phyloP scores from a whole-genome alignment of 495 filamentous ascomycete genomes.

The Podospora australis region DNA sequence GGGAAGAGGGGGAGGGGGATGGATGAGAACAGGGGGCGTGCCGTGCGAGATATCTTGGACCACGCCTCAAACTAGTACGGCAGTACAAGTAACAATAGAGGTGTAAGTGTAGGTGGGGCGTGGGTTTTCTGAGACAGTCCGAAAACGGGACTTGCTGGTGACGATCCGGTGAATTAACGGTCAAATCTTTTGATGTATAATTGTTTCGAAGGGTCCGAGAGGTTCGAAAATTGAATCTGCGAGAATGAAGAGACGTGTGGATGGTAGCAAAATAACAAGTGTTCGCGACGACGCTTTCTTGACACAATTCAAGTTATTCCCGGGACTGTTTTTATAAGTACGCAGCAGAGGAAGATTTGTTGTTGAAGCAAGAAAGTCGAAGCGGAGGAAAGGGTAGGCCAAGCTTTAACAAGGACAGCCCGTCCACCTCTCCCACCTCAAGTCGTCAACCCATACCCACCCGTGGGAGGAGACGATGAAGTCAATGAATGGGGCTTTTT shows the following conservation, averaged over 20 bases:
- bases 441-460: background rate
- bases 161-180: slow-evolving; percentile 30
- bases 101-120: slow-evolving; percentile 4
- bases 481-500: slow-evolving; percentile 21
- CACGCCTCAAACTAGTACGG: slow-evolving; percentile 1
- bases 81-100: no score
- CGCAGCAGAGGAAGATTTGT: background rate
- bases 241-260: background rate
- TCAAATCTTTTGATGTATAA: slow-evolving; percentile 26
- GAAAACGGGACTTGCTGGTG: slow-evolving; percentile 17
- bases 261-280: slow-evolving; percentile 3
- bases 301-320: no score
- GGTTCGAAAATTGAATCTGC: no score
- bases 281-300: no score
- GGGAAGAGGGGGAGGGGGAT: no score
- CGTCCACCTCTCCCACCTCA: no score
- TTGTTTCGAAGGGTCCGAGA: slow-evolving; percentile 16
- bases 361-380: slow-evolving; percentile 4
- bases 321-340: background rate
- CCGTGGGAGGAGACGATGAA: slow-evolving; percentile 14
- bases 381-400: slow-evolving; percentile 5
- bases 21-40: no score
- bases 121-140: slow-evolving; percentile 8
- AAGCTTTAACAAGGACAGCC: slow-evolving; percentile 14
- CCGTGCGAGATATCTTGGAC: no score